Evolutionary conservation across 495 filamentous ascomycete genomes (phyloP).

Genomic region (Penicillium robsamsonii): DNA sequence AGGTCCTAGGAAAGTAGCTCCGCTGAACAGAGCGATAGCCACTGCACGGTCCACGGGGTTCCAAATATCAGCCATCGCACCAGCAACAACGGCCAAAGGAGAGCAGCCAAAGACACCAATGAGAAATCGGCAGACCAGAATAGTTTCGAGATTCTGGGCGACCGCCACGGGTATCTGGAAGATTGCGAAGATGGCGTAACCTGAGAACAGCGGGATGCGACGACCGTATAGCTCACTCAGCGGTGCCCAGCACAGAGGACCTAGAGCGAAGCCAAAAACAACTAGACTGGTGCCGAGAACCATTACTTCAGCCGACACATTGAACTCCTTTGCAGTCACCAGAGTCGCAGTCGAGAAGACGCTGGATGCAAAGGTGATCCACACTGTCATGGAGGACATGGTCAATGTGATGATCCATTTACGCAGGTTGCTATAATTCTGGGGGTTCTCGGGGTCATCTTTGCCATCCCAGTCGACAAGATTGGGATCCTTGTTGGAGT

Average conservation of each 20-base stretch:
- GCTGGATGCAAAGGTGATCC: conserved; percentile 57
- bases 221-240: conserved; percentile 59
- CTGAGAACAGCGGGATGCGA: conserved; percentile 54
- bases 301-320: conserved; percentile 55
- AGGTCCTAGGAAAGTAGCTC: conserved; percentile 56
- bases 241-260: conserved; percentile 56
- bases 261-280: conserved; percentile 54
- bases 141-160: conserved; percentile 55
- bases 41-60: conserved; percentile 57
- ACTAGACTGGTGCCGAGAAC: conserved; percentile 55
- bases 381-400: conserved; percentile 56
- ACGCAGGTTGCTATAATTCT: conserved; percentile 58
- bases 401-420: conserved; percentile 74
- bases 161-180: conserved; percentile 63
- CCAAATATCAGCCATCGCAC: conserved; percentile 62
- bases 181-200: conserved; percentile 55
- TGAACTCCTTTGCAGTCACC: conserved; percentile 49
- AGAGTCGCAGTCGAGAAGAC: conserved; percentile 57
- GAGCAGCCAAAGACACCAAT: conserved; percentile 61
- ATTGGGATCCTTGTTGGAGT: conserved; percentile 35
- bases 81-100: conserved; percentile 60
- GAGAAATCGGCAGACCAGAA: conserved; percentile 62
- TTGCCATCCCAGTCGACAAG: conserved; percentile 46
- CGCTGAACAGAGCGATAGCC: conserved; percentile 57
- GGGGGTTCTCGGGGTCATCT: conserved; percentile 68